Conservation (phyloP, 139 green algal species). For the Picochlorum sp. region DNA sequence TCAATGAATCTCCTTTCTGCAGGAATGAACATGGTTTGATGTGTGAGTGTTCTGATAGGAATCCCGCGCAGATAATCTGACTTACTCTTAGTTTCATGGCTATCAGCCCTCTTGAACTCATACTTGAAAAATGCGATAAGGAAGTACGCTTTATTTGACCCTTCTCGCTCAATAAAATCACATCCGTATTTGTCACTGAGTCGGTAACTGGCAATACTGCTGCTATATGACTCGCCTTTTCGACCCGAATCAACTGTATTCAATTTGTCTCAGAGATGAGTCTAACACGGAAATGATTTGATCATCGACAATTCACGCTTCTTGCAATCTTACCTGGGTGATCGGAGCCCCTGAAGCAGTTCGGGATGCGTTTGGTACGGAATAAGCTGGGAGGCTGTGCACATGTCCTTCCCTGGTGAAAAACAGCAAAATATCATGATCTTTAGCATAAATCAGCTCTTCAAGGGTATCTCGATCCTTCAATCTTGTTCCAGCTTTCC, state of each 20-base stretch:
- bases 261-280: background rate
- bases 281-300: background rate
- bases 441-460: constrained; percentile 40
- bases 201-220: constrained; percentile 10
- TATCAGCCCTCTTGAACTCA: constrained; percentile 16
- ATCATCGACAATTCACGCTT: background rate
- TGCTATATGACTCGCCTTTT: constrained; percentile 22
- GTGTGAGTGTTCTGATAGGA: background rate
- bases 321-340: constrained; percentile 17
- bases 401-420: constrained; percentile 49
- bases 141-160: constrained; percentile 56
- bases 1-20: constrained; percentile 30
- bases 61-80: background rate
- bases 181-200: background rate
- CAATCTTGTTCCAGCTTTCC: constrained; percentile 38
- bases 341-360: constrained; percentile 38
- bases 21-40: constrained; percentile 1
- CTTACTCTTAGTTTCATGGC: constrained; percentile 32
- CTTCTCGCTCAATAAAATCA: constrained; percentile 49
- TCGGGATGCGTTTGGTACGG: constrained; percentile 53
- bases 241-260: constrained; percentile 45
- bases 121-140: constrained; percentile 32
- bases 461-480: constrained; percentile 52
- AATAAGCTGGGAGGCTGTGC: constrained; percentile 45
- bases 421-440: constrained; percentile 74